Evolutionary conservation across 805 yeast species (phyloP).

Genomic region (Spathaspora girioi): DNA sequence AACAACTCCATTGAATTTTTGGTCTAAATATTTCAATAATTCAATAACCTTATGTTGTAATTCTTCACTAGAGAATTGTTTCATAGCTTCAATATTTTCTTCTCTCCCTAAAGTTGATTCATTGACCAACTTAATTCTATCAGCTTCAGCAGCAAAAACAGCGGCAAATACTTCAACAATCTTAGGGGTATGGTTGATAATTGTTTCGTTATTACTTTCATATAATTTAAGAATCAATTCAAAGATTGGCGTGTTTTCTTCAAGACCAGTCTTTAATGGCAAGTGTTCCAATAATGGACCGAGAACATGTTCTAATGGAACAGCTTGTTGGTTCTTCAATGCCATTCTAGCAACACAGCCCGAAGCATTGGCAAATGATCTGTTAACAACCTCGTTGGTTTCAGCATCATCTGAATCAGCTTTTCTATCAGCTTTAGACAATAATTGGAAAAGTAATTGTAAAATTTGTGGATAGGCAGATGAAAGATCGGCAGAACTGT

Average conservation of each 20-base stretch:
- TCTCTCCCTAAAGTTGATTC: slow-evolving; percentile 85
- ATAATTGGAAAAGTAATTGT: slow-evolving; percentile 74
- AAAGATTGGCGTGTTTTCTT: slow-evolving; percentile 90
- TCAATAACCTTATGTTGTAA: slow-evolving; percentile 61
- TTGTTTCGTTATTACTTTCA: slow-evolving; percentile 54
- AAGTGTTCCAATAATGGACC: slow-evolving; percentile 74
- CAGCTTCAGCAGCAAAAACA: slow-evolving; percentile 73
- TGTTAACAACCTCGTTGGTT: slow-evolving; percentile 70
- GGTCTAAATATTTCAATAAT: slow-evolving; percentile 69
- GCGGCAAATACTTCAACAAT: slow-evolving; percentile 65
- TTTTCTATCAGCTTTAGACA: slow-evolving; percentile 58
- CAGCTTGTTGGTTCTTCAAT: slow-evolving; percentile 61
- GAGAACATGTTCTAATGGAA: slow-evolving; percentile 71
- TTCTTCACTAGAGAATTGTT: slow-evolving; percentile 73
- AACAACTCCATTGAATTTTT: slow-evolving; percentile 60
- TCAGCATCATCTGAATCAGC: slow-evolving; percentile 61
- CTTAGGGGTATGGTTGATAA: slow-evolving; percentile 54
- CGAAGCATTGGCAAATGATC: slow-evolving; percentile 90
- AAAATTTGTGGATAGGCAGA: slow-evolving; percentile 66
- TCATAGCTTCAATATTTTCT: slow-evolving; percentile 70
- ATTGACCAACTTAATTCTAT: slow-evolving; percentile 61
- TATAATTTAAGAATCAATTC: slow-evolving; percentile 71
- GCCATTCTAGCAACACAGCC: slow-evolving; percentile 96
- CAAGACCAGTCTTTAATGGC: slow-evolving; percentile 84
- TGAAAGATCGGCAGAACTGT: slow-evolving; percentile 55